Evolutionary conservation across 495 filamentous ascomycete species (phyloP).

Genomic region (Hypoxylon subgilvum): DNA sequence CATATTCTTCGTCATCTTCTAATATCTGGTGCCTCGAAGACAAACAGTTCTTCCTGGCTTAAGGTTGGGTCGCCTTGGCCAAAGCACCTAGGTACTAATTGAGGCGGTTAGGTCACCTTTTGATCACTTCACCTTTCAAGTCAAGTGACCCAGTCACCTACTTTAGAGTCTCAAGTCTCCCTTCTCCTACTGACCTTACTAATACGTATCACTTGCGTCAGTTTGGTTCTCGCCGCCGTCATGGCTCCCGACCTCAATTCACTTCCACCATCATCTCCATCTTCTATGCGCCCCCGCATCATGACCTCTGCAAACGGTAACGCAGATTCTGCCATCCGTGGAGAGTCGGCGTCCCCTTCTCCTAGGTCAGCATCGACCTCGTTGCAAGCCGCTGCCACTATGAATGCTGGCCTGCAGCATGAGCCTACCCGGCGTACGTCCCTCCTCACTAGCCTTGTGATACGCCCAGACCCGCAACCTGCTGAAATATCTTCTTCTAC

Average conservation of each 20-base stretch:
- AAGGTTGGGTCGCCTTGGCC: constrained; percentile 13
- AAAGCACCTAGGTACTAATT: not conserved
- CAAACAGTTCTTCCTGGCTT: not conserved
- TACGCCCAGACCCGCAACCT: not conserved
- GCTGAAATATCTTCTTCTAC: constrained; percentile 18
- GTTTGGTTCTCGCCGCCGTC: constrained; percentile 12
- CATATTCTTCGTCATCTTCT: no score
- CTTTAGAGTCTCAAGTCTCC: no score
- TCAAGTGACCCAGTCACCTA: no score
- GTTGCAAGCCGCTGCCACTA: constrained; percentile 69
- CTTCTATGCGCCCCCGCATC: constrained; percentile 43
- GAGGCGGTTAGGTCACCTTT: not conserved
- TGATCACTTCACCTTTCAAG: constrained; percentile 20
- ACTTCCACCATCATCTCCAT: constrained; percentile 63
- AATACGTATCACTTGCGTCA: not conserved
- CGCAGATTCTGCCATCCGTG: constrained; percentile 44
- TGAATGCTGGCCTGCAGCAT: constrained; percentile 72
- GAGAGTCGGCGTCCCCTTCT: constrained; percentile 58
- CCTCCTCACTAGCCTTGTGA: not conserved
- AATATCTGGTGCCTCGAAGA: constrained; percentile 6
- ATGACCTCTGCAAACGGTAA: constrained; percentile 40
- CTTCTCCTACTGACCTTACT: no score
- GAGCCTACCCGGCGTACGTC: constrained; percentile 61
- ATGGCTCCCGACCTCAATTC: constrained; percentile 81
- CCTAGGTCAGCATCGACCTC: constrained; percentile 67